Conservation (phyloP, 495 filamentous ascomycete genomes). For the Penicillium maclennaniae region DNA sequence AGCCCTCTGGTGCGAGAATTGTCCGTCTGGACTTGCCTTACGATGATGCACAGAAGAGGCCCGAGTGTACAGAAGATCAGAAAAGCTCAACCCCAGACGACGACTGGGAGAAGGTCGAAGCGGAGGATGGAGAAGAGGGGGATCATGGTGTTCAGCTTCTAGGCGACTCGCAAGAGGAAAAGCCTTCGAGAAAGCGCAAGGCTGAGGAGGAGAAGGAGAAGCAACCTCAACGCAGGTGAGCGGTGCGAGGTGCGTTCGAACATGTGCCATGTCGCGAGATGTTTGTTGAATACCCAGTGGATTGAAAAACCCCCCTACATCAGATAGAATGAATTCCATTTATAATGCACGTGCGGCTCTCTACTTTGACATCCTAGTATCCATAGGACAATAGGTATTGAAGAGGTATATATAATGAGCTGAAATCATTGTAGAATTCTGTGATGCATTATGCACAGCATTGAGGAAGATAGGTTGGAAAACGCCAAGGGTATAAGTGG, state of each 20-base stretch:
- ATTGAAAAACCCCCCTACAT: not conserved
- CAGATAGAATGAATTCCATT: not conserved
- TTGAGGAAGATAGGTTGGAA: not conserved
- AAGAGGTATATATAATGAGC: not conserved
- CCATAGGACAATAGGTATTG: not conserved
- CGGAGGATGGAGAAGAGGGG: conserved; percentile 34
- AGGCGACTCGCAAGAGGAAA: conserved; percentile 28
- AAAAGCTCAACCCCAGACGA: conserved; percentile 22
- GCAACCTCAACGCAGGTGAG: conserved; percentile 12
- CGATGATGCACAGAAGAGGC: conserved; percentile 7
- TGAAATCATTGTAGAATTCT: not conserved
- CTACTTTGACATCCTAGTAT: not conserved
- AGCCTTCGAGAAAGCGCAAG: conserved; percentile 36
- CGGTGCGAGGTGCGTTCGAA: not conserved
- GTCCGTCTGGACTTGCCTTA: conserved; percentile 51
- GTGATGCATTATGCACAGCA: not conserved
- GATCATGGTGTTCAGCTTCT: conserved; percentile 36
- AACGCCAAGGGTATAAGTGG: conserved; percentile 18
- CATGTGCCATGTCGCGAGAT: conserved; percentile 1
- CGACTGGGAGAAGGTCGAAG: conserved; percentile 47
- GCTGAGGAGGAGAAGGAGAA: conserved; percentile 27
- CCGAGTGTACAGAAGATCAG: not conserved
- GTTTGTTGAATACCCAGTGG: conserved; percentile 13
- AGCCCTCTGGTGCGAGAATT: conserved; percentile 74
- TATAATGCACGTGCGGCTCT: not conserved